Evolutionary conservation across 371 early-diverging fungal genomes (phyloP), one percentile per base, ranked within the genome.

Genomic region (Scutellospora calospora): DNA sequence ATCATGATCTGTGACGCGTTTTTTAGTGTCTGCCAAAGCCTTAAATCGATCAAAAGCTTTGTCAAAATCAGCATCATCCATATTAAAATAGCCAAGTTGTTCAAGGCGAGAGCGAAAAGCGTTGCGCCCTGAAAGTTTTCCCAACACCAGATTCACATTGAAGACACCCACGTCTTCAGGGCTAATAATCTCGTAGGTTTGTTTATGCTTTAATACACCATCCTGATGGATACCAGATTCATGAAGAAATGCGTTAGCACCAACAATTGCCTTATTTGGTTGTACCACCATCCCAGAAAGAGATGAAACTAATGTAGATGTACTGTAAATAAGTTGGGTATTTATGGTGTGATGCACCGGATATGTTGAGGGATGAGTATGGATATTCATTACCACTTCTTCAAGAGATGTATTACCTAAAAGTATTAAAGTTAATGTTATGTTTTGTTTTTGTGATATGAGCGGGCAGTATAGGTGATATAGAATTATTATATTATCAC

Each of bases 181-280:
- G 62, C 92, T 90, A 81, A 98, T 97, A 82, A 98, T 98, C 86
- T 98, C 98, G 83, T 98, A 98, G 0, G 98, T 98, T 60, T 88
- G 89, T 82, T 94, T 92, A 89, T 97, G 92, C 89, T 98, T 98
- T 81, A 98, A 91, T 59, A 98, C 93, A 82, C 98, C 98, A 84
- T 98, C 98, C 86, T 98, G 98, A 87, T 98, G 98, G 84, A 98
- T 98, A 71, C 98, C 98, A 69, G 96, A 96, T 87, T 97, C 97
- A 86, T 98, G 98, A 81, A 97, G 89, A 83, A 98, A 98, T n/a
- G 98, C 98, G 82, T 98, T 98, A 78, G 94, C 93, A 49, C 98
- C 98, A 9, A 98, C 98, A 83, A 98, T 97, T 38, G 98, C 98
- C 88, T 98, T 98, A 91, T 98, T 98, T 38, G 97, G 91, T 85